Evolutionary conservation across 202 grass and related monocot species (phyloP), one percentile per base, ranked within the genome.

Genomic region (Cymbopogon flexuosus): DNA sequence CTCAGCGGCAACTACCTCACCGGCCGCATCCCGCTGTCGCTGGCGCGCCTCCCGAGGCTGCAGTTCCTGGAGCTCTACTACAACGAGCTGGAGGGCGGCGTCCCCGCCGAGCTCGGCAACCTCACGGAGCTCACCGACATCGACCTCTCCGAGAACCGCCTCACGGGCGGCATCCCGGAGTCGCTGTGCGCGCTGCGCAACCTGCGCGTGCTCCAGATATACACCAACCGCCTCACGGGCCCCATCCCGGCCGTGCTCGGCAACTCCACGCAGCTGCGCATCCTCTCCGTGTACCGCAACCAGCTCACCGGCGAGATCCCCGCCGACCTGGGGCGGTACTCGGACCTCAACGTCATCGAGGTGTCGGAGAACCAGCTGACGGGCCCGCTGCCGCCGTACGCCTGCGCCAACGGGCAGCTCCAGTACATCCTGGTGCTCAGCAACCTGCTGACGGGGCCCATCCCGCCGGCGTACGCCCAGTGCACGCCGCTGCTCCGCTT

Each of bases 331-430:
- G 96, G 96, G 7, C 72, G 72, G 12, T 90, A 74, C 73, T 95
- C 96, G 6, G 46, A 84, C 0, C 83, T 98, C 9, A 76, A 89
- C 41, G 92, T 93, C 41, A 77, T 98, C 8, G 96, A 98, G 70
- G 92, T 95, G n/a, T 95, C 96, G 19, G 96, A 98, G 79, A 98
- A 98, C 76, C 88, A 64, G 70, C 81, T 98, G 1, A 91, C 90
- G 0, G 92, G 96, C 6, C 76, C 72, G 2, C 87, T 98, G 7
- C 96, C 96, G 22, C 76, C 59, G 62, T 27, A 87, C 56, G 90
- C 81, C 13, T 98, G 96, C 22, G 73, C 78, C 46, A 73, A 29
- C 1, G 82, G 70, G 0, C 21, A 87, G 23, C 82, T 98, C 40
- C 88, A 93, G 52, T 98, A 98, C 89, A 87, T 95, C 66, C 87